phyloP scores from a whole-genome alignment of 148 eudicot species.

The Chenopodium suecicum region DNA sequence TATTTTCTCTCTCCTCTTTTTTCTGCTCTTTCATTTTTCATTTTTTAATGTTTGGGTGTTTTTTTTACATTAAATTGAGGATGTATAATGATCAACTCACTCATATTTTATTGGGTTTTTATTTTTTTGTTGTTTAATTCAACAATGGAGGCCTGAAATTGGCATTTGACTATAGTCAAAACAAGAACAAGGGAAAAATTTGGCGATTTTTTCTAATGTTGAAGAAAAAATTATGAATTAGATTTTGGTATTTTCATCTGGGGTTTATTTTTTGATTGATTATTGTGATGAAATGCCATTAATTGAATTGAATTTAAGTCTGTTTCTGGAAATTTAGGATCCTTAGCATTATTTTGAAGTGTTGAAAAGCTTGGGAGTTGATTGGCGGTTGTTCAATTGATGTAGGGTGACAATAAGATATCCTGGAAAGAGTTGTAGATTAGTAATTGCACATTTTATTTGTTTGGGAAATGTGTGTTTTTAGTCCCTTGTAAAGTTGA shows the following conservation, averaged over 20 bases:
- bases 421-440: neutral
- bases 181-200: no score
- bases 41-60: neutral
- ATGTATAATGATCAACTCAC: no score
- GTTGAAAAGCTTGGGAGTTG: neutral
- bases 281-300: neutral
- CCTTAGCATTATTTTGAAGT: neutral
- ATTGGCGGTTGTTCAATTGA: neutral
- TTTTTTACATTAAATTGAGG: neutral
- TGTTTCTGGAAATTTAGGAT: neutral
- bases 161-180: neutral
- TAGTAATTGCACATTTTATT: neutral
- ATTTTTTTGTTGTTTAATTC: no score
- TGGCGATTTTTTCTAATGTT: neutral
- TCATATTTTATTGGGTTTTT: neutral
- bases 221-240: no score
- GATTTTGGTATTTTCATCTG: neutral
- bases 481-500: no score
- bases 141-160: neutral
- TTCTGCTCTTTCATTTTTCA: no score
- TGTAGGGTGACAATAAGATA: neutral
- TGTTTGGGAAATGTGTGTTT: neutral
- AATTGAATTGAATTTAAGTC: neutral
- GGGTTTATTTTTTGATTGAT: neutral
- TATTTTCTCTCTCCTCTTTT: neutral